phyloP scores from a whole-genome alignment of 1,284 basidiomycete genomes.

The Malassezia caprae region DNA sequence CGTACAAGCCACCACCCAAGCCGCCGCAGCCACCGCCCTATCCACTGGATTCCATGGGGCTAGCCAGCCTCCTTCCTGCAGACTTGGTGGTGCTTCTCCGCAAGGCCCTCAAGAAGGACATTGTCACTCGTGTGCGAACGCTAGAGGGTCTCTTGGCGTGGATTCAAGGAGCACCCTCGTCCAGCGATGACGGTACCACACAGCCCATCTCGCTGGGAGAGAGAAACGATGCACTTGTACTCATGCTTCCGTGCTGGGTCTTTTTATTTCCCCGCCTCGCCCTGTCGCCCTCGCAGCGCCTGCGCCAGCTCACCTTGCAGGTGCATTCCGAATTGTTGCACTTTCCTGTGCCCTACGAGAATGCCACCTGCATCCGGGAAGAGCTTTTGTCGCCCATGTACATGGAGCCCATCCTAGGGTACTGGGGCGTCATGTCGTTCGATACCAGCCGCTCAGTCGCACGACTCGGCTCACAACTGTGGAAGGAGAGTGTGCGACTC shows the following conservation, averaged over 20 bases:
- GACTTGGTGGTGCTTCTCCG: slow-evolving; percentile 75
- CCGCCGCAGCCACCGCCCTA: slow-evolving; percentile 74
- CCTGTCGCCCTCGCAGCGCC: slow-evolving; percentile 67
- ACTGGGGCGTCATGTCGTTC: slow-evolving; percentile 65
- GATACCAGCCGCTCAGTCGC: slow-evolving; percentile 64
- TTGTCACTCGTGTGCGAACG: slow-evolving; percentile 72
- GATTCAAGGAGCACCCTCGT: slow-evolving; percentile 53
- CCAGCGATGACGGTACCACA: slow-evolving; percentile 47
- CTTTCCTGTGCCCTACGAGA: slow-evolving; percentile 48
- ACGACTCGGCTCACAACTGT: slow-evolving; percentile 53
- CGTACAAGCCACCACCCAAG: slow-evolving; percentile 41
- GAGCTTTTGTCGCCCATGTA: slow-evolving; percentile 59
- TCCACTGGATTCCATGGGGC: slow-evolving; percentile 77
- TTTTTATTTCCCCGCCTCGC: slow-evolving; percentile 76
- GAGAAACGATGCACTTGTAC: slow-evolving; percentile 53
- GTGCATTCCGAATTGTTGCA: slow-evolving; percentile 62
- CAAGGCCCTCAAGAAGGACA: slow-evolving; percentile 80
- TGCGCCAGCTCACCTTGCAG: slow-evolving; percentile 61
- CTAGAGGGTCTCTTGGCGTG: slow-evolving; percentile 72
- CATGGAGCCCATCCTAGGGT: slow-evolving; percentile 62
- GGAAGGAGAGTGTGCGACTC: slow-evolving; percentile 52
- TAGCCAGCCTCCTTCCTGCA: slow-evolving; percentile 54
- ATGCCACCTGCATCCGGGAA: slow-evolving; percentile 50
- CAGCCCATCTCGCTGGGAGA: slow-evolving; percentile 19
- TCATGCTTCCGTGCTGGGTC: slow-evolving; percentile 80